Conservation (phyloP, 495 filamentous ascomycete genomes). For the Paragyromitra xinjiangensis region DNA sequence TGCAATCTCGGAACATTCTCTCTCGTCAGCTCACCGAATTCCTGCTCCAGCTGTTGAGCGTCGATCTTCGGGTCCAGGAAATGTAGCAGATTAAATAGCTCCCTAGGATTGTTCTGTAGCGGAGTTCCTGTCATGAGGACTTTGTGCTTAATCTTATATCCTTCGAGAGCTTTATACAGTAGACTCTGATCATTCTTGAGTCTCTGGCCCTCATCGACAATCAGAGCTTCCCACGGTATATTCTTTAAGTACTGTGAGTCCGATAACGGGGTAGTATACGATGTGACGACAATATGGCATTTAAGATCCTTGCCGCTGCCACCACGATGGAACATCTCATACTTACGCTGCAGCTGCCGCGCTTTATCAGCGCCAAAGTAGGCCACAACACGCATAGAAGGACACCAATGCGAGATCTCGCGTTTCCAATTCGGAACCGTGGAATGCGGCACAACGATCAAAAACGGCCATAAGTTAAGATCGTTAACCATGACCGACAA, state of each 20-base stretch:
- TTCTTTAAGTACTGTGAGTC: slow-evolving; percentile 70
- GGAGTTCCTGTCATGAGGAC: slow-evolving; percentile 89
- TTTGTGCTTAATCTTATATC: slow-evolving; percentile 78
- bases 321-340: slow-evolving; percentile 80
- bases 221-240: slow-evolving; percentile 83
- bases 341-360: slow-evolving; percentile 69
- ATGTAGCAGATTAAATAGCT: slow-evolving; percentile 94
- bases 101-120: slow-evolving; percentile 91
- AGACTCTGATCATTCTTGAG: slow-evolving; percentile 90
- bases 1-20: slow-evolving; percentile 85
- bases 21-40: slow-evolving; percentile 76
- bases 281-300: slow-evolving; percentile 92
- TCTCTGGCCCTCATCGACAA: slow-evolving; percentile 96
- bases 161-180: slow-evolving; percentile 76
- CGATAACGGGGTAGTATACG: slow-evolving; percentile 85
- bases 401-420: slow-evolving; percentile 94
- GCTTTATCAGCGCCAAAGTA: slow-evolving; percentile 81
- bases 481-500: slow-evolving; percentile 79
- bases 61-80: slow-evolving; percentile 79
- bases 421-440: slow-evolving; percentile 97
- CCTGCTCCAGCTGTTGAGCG: slow-evolving; percentile 74
- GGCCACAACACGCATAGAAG: slow-evolving; percentile 82
- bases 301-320: slow-evolving; percentile 67
- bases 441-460: slow-evolving; percentile 91
- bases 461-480: slow-evolving; percentile 87